Evolutionary conservation across 2,329 filamentous ascomycete genomes (phyloP).

Genomic region (Epichloe glyceriae): DNA sequence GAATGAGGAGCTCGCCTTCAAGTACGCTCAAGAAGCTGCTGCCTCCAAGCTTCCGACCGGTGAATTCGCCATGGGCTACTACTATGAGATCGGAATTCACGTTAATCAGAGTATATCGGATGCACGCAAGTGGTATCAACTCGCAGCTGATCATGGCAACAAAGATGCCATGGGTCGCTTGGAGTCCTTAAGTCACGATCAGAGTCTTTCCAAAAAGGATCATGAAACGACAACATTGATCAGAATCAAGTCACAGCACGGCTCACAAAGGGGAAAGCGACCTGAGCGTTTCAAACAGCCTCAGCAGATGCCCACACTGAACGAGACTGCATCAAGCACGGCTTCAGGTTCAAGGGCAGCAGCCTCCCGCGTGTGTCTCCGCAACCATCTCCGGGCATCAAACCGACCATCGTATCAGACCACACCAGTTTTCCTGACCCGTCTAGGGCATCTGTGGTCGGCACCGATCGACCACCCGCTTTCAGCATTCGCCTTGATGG

Average conservation of each 20-base stretch:
- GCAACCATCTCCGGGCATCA: slow-evolving; percentile 28
- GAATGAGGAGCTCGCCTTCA: slow-evolving; percentile 88
- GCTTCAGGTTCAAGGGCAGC: slow-evolving; percentile 12
- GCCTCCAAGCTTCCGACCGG: slow-evolving; percentile 71
- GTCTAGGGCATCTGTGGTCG: slow-evolving; percentile 25
- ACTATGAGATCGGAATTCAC: slow-evolving; percentile 91
- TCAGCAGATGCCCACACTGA: slow-evolving; percentile 36
- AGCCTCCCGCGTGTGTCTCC: slow-evolving; percentile 25
- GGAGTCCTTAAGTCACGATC: slow-evolving; percentile 70
- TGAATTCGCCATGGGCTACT: slow-evolving; percentile 95
- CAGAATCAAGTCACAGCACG: slow-evolving; percentile 72
- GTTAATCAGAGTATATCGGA: slow-evolving; percentile 72
- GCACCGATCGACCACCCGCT: slow-evolving; percentile 30
- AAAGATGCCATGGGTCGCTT: slow-evolving; percentile 73
- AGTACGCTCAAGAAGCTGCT: slow-evolving; percentile 80
- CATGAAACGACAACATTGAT: slow-evolving; percentile 86
- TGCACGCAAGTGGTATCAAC: slow-evolving; percentile 79
- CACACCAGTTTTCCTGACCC: slow-evolving; percentile 34
- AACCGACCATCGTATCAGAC: slow-evolving; percentile 25
- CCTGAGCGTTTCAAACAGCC: slow-evolving; percentile 45
- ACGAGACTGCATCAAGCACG: slow-evolving; percentile 24
- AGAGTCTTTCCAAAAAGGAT: slow-evolving; percentile 76
- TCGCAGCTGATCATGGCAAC: slow-evolving; percentile 82
- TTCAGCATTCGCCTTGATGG: slow-evolving; percentile 38
- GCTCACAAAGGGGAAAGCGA: slow-evolving; percentile 50